Evolutionary conservation across 768 basidiomycete species (phyloP).

Genomic region (Guyanaporus albipodus): DNA sequence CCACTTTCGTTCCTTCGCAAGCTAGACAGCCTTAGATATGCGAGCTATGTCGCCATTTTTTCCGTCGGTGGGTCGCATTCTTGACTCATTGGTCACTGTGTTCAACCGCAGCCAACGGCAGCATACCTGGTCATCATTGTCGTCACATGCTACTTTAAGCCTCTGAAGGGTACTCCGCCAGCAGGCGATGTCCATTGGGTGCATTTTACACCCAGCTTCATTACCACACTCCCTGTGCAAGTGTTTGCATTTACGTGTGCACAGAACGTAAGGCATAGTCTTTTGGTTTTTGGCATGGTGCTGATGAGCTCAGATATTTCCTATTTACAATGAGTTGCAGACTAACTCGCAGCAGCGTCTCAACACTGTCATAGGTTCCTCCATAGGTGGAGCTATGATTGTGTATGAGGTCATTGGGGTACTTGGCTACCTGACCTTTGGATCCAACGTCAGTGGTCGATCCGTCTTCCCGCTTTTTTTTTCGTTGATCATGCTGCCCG

Average conservation of each 20-base stretch:
- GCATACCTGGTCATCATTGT: slow-evolving; percentile 80
- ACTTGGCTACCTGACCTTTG: slow-evolving; percentile 93
- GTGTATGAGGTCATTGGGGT: slow-evolving; percentile 87
- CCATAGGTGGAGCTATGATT: slow-evolving; percentile 79
- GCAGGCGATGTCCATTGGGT: slow-evolving; percentile 68
- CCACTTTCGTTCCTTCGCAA: slow-evolving; percentile 82
- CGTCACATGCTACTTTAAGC: slow-evolving; percentile 73
- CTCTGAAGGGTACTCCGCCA: slow-evolving; percentile 57
- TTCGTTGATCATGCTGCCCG: slow-evolving; percentile 2
- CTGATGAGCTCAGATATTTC: slow-evolving; percentile 64
- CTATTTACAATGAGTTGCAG: slow-evolving; percentile 88
- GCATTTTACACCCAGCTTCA: slow-evolving; percentile 71
- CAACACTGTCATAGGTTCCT: slow-evolving; percentile 82
- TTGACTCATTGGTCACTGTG: slow-evolving; percentile 2
- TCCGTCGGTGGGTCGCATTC: slow-evolving; percentile 64
- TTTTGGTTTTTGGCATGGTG: slow-evolving; percentile 1
- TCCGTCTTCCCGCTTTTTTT: neutral
- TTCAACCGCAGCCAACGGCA: slow-evolving; percentile 25
- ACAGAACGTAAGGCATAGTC: slow-evolving; percentile 66
- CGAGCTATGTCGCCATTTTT: slow-evolving; percentile 88
- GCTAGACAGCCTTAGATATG: slow-evolving; percentile 83
- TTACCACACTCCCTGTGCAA: slow-evolving; percentile 89
- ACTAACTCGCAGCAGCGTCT: slow-evolving; percentile 77
- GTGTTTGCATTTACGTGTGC: slow-evolving; percentile 91
- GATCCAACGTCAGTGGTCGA: slow-evolving; percentile 58